Evolutionary conservation across 2,329 filamentous ascomycete species (phyloP).

Genomic region (Sporothrix pseudoabietina): DNA sequence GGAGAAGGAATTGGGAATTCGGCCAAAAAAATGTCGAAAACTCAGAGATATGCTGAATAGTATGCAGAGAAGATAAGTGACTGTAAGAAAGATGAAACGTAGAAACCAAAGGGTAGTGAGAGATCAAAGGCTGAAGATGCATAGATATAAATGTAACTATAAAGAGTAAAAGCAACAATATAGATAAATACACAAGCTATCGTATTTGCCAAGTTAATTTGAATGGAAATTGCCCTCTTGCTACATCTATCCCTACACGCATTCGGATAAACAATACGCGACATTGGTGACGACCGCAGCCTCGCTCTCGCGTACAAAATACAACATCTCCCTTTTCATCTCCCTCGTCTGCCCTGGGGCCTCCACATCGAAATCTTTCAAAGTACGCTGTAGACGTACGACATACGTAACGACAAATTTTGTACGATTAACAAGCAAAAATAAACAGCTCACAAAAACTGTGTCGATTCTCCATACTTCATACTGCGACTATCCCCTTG

Average conservation of each 20-base stretch:
- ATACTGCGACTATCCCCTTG: not conserved
- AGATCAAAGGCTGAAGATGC: not conserved
- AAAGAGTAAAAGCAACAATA: not conserved
- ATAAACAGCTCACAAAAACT: not conserved
- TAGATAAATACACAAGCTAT: not conserved
- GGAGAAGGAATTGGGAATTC: not conserved
- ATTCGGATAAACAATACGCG: not conserved
- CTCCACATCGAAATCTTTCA: not conserved
- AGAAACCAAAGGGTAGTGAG: not conserved
- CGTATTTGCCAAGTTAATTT: not conserved
- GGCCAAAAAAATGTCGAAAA: not conserved
- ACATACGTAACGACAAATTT: not conserved
- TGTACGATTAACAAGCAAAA: not conserved
- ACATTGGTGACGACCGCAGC: not conserved
- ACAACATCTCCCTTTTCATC: not conserved
- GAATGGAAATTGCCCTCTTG: not conserved
- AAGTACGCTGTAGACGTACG: conserved; percentile 8
- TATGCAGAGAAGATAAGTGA: not conserved
- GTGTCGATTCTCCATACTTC: not conserved
- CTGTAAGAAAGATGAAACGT: not conserved
- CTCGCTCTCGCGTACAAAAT: not conserved
- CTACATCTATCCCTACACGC: not conserved
- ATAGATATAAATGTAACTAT: not conserved
- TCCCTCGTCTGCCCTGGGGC: not conserved
- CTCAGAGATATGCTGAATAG: not conserved